These are phyloP conservation scores for Corynascus novoguineensis DNA, from an alignment of 495 filamentous ascomycete species.

Conservation along the genomic window DNA sequence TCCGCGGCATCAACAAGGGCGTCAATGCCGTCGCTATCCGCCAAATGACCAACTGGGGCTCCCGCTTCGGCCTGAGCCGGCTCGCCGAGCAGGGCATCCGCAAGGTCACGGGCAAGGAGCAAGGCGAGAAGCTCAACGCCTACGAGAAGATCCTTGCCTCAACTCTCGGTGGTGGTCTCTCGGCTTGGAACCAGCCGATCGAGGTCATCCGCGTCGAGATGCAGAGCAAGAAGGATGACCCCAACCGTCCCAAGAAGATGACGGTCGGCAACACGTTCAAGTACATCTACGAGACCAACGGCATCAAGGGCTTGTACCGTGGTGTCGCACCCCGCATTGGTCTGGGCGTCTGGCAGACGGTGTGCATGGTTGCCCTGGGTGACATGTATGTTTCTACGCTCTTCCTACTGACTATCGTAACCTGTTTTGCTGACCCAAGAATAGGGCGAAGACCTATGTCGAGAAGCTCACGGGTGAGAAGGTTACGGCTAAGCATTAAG, in stretches of 20 bases:
- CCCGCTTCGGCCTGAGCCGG: constrained; percentile 85
- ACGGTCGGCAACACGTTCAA: constrained; percentile 87
- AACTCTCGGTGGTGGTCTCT: constrained; percentile 83
- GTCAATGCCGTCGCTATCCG: constrained; percentile 98
- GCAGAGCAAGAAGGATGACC: constrained; percentile 97
- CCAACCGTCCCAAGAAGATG: constrained; percentile 97
- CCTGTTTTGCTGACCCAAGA: constrained; percentile 2
- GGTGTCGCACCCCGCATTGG: constrained; percentile 92
- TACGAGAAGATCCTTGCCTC: constrained; percentile 87
- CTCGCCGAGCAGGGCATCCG: constrained; percentile 88
- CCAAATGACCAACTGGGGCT: constrained; percentile 99
- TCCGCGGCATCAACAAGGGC: constrained; percentile 93
- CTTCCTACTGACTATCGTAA: background rate
- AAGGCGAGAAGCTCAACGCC: constrained; percentile 66
- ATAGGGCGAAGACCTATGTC: constrained; percentile 92
- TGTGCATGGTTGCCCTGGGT: constrained; percentile 99
- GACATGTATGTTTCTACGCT: constrained; percentile 79
- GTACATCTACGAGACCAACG: constrained; percentile 89
- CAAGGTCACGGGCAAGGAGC: constrained; percentile 70
- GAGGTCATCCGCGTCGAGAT: constrained; percentile 99
- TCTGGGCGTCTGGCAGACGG: constrained; percentile 96
- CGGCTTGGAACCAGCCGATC: constrained; percentile 98
- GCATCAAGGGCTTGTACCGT: constrained; percentile 89
- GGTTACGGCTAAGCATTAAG: constrained; percentile 95
- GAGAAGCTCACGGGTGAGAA: constrained; percentile 92